Percentiles rank a stretch among this genome's conserved stretches.
Evolutionary conservation across 129 eudicot genomes (phyloP).

Genomic region (Arctium minus): DNA sequence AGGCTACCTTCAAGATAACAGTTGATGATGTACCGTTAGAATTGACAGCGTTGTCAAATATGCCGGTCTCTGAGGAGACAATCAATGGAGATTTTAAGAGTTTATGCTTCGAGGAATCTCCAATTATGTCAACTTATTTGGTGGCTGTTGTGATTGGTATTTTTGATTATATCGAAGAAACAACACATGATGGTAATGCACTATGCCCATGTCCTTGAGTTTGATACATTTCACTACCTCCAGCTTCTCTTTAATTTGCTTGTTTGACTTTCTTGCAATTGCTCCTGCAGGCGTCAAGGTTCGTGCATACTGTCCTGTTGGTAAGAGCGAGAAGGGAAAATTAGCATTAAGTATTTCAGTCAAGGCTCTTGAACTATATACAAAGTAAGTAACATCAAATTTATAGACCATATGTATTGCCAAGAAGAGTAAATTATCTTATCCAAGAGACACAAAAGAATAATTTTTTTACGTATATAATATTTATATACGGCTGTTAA

Average conservation of each 20-base stretch:
- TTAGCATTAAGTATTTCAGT: constrained; percentile 45
- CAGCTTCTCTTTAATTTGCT: not conserved
- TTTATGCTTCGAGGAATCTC: constrained; percentile 44
- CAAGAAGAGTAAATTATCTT: not conserved
- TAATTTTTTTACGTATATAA: not conserved
- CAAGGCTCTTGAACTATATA: constrained; percentile 42
- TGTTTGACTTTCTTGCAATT: not conserved
- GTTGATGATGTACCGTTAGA: constrained; percentile 39
- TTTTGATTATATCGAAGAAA: constrained; percentile 50
- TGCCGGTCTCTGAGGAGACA: constrained; percentile 43
- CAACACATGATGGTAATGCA: constrained; percentile 41
- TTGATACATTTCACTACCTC: not conserved
- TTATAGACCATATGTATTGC: not conserved
- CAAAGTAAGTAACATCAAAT: constrained; percentile 32
- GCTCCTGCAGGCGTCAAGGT: constrained; percentile 44
- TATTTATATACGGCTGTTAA: not conserved
- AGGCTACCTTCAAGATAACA: constrained; percentile 54
- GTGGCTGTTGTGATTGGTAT: constrained; percentile 58
- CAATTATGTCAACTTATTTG: constrained; percentile 64
- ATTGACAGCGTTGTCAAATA: constrained; percentile 45
- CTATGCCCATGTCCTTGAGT: constrained; percentile 3
- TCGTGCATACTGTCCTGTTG: constrained; percentile 59
- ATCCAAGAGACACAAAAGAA: not conserved
- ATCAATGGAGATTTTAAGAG: constrained; percentile 32
- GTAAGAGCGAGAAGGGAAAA: constrained; percentile 41